phyloP scores from a whole-genome alignment of 305 asterid species.

The Lippia alba region DNA sequence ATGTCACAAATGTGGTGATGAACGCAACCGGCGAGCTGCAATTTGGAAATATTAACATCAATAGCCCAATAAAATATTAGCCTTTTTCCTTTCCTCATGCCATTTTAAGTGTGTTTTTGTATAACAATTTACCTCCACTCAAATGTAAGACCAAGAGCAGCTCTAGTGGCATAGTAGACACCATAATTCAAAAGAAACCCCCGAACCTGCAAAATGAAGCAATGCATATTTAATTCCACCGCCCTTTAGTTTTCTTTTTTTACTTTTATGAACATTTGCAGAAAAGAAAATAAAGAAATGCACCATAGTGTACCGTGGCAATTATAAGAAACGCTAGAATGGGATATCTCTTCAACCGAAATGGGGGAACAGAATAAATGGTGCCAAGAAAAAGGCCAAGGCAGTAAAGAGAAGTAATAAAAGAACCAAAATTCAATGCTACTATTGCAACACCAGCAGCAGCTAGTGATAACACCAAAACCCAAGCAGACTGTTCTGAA shows the following conservation, averaged over 20 bases:
- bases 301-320: slow-evolving; percentile 73
- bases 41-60: slow-evolving; percentile 34
- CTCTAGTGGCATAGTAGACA: slow-evolving; percentile 93
- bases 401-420: slow-evolving; percentile 85
- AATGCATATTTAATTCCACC: slow-evolving; percentile 14
- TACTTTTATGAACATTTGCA: slow-evolving; percentile 8
- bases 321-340: slow-evolving; percentile 88
- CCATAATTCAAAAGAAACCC: slow-evolving; percentile 97
- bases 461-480: slow-evolving; percentile 76
- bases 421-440: slow-evolving; percentile 86
- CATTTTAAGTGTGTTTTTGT: neutral
- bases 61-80: slow-evolving; percentile 31
- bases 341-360: slow-evolving; percentile 89
- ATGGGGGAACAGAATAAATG: slow-evolving; percentile 96
- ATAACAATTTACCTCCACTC: slow-evolving; percentile 81
- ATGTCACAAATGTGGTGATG: slow-evolving; percentile 93
- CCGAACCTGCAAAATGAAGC: slow-evolving; percentile 68
- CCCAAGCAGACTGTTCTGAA: slow-evolving; percentile 87
- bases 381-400: slow-evolving; percentile 96
- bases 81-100: neutral
- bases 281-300: slow-evolving; percentile 15
- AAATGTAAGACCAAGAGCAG: slow-evolving; percentile 91
- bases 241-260: neutral
- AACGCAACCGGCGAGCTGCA: slow-evolving; percentile 96
- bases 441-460: slow-evolving; percentile 73